phyloP scores from a whole-genome alignment of 1,139 yeast genomes.

The Sugiyamaella grinbergsii region DNA sequence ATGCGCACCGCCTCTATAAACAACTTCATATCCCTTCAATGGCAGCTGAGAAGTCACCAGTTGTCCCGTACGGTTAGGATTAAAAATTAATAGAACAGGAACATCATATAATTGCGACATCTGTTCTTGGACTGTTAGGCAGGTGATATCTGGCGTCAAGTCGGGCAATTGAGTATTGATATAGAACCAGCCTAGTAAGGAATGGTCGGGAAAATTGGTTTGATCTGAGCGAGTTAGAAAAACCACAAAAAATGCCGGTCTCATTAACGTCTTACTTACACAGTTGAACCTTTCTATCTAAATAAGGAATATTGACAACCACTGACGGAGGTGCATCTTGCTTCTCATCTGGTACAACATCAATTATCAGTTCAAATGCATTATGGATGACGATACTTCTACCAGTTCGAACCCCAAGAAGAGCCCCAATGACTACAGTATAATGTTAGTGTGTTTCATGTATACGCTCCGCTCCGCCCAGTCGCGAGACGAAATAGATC shows the following conservation, averaged over 20 bases:
- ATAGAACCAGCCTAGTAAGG: constrained; percentile 41
- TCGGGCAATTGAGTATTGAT: constrained; percentile 23
- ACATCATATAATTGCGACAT: constrained; percentile 29
- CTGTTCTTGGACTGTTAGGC: constrained; percentile 20
- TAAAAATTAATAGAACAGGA: constrained; percentile 28
- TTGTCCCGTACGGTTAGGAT: constrained; percentile 25
- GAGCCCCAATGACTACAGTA: constrained; percentile 39
- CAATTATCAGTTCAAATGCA: constrained; percentile 38
- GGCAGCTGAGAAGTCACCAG: constrained; percentile 35
- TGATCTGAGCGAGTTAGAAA: constrained; percentile 27
- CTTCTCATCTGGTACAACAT: background rate
- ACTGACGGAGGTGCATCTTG: constrained; percentile 24
- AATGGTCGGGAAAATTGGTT: constrained; percentile 40
- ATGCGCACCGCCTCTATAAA: constrained; percentile 32
- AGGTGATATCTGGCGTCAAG: constrained; percentile 16
- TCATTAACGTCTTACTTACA: constrained; percentile 34
- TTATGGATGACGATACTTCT: constrained; percentile 39
- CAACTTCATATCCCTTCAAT: constrained; percentile 37
- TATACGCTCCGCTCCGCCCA: no score
- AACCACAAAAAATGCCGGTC: background rate
- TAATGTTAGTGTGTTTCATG: background rate
- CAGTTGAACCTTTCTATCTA: constrained; percentile 33
- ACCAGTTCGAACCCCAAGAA: constrained; percentile 40
- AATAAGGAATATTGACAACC: constrained; percentile 32
- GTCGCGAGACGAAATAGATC: no score